Evolutionary conservation across 495 filamentous ascomycete genomes (phyloP), one percentile per base, ranked within the genome.

Genomic region (Xylaria flabelliformis): DNA sequence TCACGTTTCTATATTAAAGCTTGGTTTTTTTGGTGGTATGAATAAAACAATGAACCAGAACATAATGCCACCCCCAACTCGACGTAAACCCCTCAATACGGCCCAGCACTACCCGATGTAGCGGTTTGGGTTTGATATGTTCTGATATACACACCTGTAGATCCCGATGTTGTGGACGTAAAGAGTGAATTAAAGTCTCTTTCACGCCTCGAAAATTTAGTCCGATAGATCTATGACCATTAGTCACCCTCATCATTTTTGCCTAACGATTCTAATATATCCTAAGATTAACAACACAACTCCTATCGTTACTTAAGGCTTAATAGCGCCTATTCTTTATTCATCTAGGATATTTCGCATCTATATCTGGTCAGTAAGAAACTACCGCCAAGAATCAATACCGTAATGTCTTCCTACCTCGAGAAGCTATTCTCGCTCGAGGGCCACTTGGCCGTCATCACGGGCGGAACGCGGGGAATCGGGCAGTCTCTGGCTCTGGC

Each of bases 401-500:
- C 19, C 19, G 26, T 10, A 5, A 70, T 70, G 67, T n/a, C 72
- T 39, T 70, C 72, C 8, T 83, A 90, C 75, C 91, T 92, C 82
- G 72, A 80, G 32, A 83, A 76, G 76, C 86, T 93, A 76, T 93
- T 93, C 84, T 89, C 87, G 41, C 89, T 93, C 72, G 82, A 89
- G 19, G 90, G 90, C 69, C 92, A 92, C 81, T 87, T 91, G 61
- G 91, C 89, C 53, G 88, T 93, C 55, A 85, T 93, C 19, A 92
- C 90, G 21, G 91, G 91, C 32, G 90, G 90, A 41, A 90, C 88
- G 3, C 81, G 91, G 64, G 91, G 91, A 9, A 80, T 93, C 5
- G 91, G 91, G 26, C 82, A 91, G 9, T 85, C 90, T 84, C 91
- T 78, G 86, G 88, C 58, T 87, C 87, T 53, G 86, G 88, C 68